A percentile compares a stretch with the other conserved stretches of the same genome.
Evolutionary conservation across 306 rosid genomes (phyloP).

Genomic region (Medicago ruthenica): DNA sequence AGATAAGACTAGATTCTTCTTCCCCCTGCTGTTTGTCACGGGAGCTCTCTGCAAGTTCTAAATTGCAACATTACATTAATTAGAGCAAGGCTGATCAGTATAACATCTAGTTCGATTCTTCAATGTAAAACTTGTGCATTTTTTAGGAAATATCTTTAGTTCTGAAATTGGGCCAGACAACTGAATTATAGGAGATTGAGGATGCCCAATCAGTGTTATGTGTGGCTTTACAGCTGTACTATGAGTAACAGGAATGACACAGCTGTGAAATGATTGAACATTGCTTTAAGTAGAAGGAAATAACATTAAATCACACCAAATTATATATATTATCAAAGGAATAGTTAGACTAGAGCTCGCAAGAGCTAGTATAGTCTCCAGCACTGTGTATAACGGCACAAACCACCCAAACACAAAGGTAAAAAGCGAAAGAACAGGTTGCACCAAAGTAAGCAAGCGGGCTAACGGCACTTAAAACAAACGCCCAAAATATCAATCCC

Average conservation of each 20-base stretch:
- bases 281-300: too few species aligned
- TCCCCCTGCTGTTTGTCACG: slow-evolving; percentile 76
- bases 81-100: slow-evolving; percentile 5
- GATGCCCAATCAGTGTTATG: neutral
- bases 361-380: too few species aligned
- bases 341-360: too few species aligned
- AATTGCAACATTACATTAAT: slow-evolving; percentile 45
- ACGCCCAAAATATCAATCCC: too few species aligned
- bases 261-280: too few species aligned
- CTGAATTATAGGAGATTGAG: neutral
- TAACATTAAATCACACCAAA: too few species aligned
- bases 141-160: slow-evolving; percentile 2
- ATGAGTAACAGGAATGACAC: neutral
- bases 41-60: slow-evolving; percentile 63
- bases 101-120: neutral
- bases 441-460: too few species aligned
- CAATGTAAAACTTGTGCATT: neutral
- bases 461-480: too few species aligned
- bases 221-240: neutral
- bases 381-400: too few species aligned
- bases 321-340: too few species aligned
- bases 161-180: slow-evolving; percentile 8
- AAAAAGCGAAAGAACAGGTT: too few species aligned
- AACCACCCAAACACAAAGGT: too few species aligned
- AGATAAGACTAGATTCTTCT: slow-evolving; percentile 87